These are phyloP conservation scores for Tuber borchii DNA, from an alignment of 495 filamentous ascomycete genomes.

Conservation along the genomic window DNA sequence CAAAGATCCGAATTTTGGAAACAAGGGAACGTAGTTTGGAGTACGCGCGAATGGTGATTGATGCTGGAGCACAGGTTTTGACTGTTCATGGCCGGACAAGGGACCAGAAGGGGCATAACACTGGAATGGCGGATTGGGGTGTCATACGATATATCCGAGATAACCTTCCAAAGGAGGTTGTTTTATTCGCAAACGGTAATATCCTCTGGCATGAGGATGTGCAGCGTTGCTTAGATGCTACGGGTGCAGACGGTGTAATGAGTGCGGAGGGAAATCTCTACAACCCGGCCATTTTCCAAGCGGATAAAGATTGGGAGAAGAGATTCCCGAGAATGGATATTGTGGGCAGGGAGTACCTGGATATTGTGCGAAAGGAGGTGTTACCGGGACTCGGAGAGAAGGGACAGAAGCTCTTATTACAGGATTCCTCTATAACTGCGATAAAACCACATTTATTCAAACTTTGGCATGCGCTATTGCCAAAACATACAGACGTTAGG, in stretches of 20 bases:
- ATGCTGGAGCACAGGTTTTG: constrained; percentile 83
- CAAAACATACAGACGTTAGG: constrained; percentile 69
- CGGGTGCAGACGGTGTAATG: constrained; percentile 90
- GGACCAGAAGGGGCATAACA: constrained; percentile 95
- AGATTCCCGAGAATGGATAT: constrained; percentile 88
- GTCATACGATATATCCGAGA: constrained; percentile 75
- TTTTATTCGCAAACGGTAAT: constrained; percentile 96
- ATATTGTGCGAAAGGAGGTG: constrained; percentile 75
- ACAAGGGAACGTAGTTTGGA: constrained; percentile 76
- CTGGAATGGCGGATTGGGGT: constrained; percentile 86
- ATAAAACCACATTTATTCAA: constrained; percentile 94
- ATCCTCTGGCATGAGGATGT: constrained; percentile 77
- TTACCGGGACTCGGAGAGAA: constrained; percentile 49
- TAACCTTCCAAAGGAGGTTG: constrained; percentile 74
- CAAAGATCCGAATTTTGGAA: constrained; percentile 88
- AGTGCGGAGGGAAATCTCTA: constrained; percentile 88
- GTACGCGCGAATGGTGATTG: constrained; percentile 82
- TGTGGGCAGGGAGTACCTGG: constrained; percentile 76
- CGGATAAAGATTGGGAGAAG: constrained; percentile 79
- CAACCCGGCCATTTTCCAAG: constrained; percentile 82
- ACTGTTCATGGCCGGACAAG: constrained; percentile 83
- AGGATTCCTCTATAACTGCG: constrained; percentile 66
- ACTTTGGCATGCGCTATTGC: constrained; percentile 72
- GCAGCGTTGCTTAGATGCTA: constrained; percentile 69
- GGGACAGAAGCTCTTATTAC: constrained; percentile 46